Conservation (phyloP, 495 filamentous ascomycete species). For the Hypoxylon lienhwacheense region DNA sequence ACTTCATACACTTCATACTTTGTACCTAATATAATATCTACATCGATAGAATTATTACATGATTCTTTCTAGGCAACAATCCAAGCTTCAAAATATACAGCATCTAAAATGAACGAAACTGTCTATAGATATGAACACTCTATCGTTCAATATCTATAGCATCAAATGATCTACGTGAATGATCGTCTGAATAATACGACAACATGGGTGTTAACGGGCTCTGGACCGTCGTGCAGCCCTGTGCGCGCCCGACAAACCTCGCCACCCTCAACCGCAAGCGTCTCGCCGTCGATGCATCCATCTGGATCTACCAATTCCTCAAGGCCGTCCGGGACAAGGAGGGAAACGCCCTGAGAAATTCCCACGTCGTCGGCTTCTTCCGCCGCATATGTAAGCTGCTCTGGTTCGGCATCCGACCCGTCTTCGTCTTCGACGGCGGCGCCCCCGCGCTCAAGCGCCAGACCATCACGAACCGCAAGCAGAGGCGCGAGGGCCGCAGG, state of each 20-base stretch:
- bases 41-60: too few species aligned
- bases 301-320: constrained; percentile 99
- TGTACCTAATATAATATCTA: too few species aligned
- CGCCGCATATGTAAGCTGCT: constrained; percentile 95
- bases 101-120: neutral
- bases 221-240: constrained; percentile 92
- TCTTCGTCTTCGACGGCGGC: constrained; percentile 97
- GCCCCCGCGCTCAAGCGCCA: constrained; percentile 89
- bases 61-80: neutral
- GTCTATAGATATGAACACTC: constrained; percentile 14
- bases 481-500: constrained; percentile 78
- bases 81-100: neutral
- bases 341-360: constrained; percentile 93
- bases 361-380: constrained; percentile 96
- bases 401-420: constrained; percentile 93
- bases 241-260: constrained; percentile 86
- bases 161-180: constrained; percentile 10
- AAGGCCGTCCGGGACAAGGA: constrained; percentile 99
- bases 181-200: constrained; percentile 7
- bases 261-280: constrained; percentile 94
- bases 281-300: constrained; percentile 94
- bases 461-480: constrained; percentile 78
- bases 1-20: too few species aligned
- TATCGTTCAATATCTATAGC: constrained; percentile 1
- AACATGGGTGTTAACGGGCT: constrained; percentile 96